Evolutionary conservation across 495 filamentous ascomycete genomes (phyloP), one percentile per base, ranked within the genome.

Genomic region (Niebla homalea): DNA sequence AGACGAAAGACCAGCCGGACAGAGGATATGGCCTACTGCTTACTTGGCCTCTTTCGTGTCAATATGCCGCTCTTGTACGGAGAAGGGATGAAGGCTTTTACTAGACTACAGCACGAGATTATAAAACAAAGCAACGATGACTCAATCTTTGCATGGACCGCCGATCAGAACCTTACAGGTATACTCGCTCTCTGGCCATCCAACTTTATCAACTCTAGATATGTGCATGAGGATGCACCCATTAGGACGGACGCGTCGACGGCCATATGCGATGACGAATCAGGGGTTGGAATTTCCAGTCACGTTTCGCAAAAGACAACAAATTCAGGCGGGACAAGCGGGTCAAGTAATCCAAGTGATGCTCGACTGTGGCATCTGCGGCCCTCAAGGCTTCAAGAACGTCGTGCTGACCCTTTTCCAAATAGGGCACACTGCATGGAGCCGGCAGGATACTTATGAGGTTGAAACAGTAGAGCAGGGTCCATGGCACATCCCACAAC

Each of bases 1-100:
- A 49, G 51, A 6, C 47, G 67, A 42, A 23, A 45, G 6, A 69
- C 66, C 0, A 67, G 56, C 0, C 43, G 64, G 3, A 35, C 41
- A 16, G 65, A 70, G 56, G 69, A 74, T 47, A 54, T 53, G 12
- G 69, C 68, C 3, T 74, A 74, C 49, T 65, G 61, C 40, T 44
- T 74, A 2, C 46, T 74, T 20, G 70, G 70, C 0, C 47, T 74
- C 10, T 72, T 74, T 42, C 60, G 54, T 20, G 57, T 74, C 46
- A 67, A 57, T 47, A 71, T 73, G 65, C 66, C 68, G 0, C 22
- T 72, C 25, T 52, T 71, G 0, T 74, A 73, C 36, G 68, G 71
- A 3, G 69, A 74, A 41, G 65, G 70, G 7, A 43, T 43, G 12
- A 21, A 41, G 10, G 62, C 67, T 0, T 68, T 68, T 44, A n/a